A percentile compares a stretch with the other conserved stretches of the same genome.
These are phyloP conservation scores for Flammula alnicola DNA, from an alignment of 1,284 basidiomycete genomes.

Conservation along the genomic window DNA sequence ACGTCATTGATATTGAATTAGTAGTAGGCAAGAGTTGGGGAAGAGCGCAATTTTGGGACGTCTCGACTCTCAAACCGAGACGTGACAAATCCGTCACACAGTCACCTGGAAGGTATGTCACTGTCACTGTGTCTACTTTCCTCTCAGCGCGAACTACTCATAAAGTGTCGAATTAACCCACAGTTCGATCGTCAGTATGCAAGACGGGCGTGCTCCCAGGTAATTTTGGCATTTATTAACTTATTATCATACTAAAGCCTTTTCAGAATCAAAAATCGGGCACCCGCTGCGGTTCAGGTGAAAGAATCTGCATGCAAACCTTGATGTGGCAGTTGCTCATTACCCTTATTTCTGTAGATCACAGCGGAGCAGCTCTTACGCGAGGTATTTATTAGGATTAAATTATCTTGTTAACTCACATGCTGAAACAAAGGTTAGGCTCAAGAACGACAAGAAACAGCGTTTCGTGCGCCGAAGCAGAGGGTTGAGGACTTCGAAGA, in stretches of 20 bases:
- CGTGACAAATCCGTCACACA: too few species aligned
- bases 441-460: slow-evolving; percentile 94
- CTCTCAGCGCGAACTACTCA: too few species aligned
- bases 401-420: neutral
- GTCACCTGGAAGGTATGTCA: too few species aligned
- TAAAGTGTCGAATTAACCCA: too few species aligned
- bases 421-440: slow-evolving; percentile 53
- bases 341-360: slow-evolving; percentile 65
- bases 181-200: slow-evolving; percentile 36
- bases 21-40: too few species aligned
- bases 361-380: slow-evolving; percentile 97
- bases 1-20: too few species aligned
- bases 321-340: slow-evolving; percentile 9
- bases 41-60: too few species aligned
- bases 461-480: slow-evolving; percentile 91
- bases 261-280: slow-evolving; percentile 88
- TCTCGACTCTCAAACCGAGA: too few species aligned
- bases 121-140: too few species aligned
- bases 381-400: slow-evolving; percentile 59
- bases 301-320: neutral
- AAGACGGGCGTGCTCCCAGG: slow-evolving; percentile 58
- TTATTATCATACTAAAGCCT: neutral
- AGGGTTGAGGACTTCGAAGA: slow-evolving; percentile 98
- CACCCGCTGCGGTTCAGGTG: slow-evolving; percentile 90
- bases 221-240: slow-evolving; percentile 18